Percentiles rank a stretch among this genome's conserved stretches.
Conservation (phyloP, 139 green algal species). For the Chlorella sp. region DNA sequence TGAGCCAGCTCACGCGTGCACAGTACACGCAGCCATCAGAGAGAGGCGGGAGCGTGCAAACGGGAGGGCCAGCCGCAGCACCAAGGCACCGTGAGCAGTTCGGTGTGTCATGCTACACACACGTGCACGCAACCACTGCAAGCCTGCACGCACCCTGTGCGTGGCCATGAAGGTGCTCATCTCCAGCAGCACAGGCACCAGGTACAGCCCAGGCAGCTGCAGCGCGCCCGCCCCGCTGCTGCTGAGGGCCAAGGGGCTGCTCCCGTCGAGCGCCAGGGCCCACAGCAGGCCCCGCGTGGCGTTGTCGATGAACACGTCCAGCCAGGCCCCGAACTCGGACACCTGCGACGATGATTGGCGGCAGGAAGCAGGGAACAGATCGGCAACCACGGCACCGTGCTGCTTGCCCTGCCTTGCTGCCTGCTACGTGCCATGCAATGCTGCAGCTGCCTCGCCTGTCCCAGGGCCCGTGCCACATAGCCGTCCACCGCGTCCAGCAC, state of each 20-base stretch:
- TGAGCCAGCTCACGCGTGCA: too few relatives aligned
- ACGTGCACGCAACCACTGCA: too few relatives aligned
- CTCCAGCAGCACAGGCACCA: neutral
- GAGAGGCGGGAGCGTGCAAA: too few relatives aligned
- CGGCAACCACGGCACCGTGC: neutral
- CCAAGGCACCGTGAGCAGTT: too few relatives aligned
- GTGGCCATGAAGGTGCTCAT: neutral
- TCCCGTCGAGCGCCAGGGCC: neutral
- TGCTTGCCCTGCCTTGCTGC: neutral
- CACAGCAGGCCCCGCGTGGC: neutral
- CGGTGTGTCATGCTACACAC: too few relatives aligned
- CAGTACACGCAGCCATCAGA: too few relatives aligned
- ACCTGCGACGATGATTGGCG: neutral
- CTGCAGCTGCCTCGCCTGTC: neutral
- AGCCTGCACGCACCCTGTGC: neutral
- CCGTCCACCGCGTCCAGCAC: neutral
- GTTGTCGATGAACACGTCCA: constrained; percentile 1
- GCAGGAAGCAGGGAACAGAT: neutral
- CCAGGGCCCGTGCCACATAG: neutral
- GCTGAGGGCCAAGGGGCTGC: too few relatives aligned
- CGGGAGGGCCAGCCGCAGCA: too few relatives aligned
- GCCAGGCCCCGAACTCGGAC: neutral
- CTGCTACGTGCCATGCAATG: neutral
- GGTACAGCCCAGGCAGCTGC: neutral
- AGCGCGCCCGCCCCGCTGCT: too few relatives aligned